Base-by-base conservation (phyloP, 169 alveolate species). In the Pseudocohnilembus persalinus region DNA sequence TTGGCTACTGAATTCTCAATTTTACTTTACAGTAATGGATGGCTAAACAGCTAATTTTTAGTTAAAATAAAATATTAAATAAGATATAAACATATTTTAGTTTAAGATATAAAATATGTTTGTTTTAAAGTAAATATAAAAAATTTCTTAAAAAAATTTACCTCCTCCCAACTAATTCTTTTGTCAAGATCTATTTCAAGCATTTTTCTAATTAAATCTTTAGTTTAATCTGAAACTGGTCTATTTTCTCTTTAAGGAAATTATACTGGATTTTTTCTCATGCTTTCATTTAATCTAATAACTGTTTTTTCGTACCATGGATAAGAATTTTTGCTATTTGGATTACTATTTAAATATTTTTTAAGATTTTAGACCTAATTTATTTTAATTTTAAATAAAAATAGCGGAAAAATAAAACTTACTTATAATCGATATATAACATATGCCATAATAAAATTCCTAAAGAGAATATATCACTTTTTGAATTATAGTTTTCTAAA, bases 301-400 rank as follows among this genome's bases (percentile, higher is more conserved):
- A 29, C 30, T n/a, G 32, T 28, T 29, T 35, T 79, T 0, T 74
- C 84, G n/a, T 79, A 79, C 84, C 84, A 79, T 29, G 84, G 84
- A 29, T 79, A 79, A 30, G 80, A 75, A 25, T 75, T 64, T 75
- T 63, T 34, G 4, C 6, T 0, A 29, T 79, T 49, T 25, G 65
- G 33, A 11, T 49, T 49, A 49, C 68, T 49, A n/a, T n/a, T 49
- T 49, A 49, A 11, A 11, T 49, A 49, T 49, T 11, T 49, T 49
- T 11, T 11, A 49, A 11, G 4, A 49, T 49, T 11, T 49, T 49
- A 49, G 68, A 49, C 68, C n/a, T n/a, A n/a, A n/a, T n/a, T n/a
- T n/a, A 49, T 11, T 49, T 11, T 20, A 4, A 49, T 49, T 11
- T 20, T 11, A 49, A 4, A 49, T 20, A 49, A 49, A 4, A 49